Evolutionary conservation across 495 filamentous ascomycete genomes (phyloP), one percentile per base, ranked within the genome.

Genomic region (Immersiella caudata): DNA sequence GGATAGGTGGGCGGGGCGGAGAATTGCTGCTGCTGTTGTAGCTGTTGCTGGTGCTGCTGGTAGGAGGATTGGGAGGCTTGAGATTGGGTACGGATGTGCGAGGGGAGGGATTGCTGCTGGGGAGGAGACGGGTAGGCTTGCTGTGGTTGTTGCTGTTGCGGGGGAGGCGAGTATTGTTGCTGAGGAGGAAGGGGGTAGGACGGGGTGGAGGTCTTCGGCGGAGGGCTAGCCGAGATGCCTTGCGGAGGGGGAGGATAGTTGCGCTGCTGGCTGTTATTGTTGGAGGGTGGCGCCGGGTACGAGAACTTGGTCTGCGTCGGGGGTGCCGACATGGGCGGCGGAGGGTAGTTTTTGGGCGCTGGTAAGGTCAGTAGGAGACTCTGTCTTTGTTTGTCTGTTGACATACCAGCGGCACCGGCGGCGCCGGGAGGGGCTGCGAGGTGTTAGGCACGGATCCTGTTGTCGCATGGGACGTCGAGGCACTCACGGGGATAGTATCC

Each of bases 271-370:
- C 65, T 69, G 62, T 71, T 73, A 0, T 63, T 70, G 62, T 71
- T 70, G 1, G 24, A 29, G 14, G 80, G 82, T 29, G 81, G 81
- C 46, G 79, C 66, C 7, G 78, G 74, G 49, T 79, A 79, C 2
- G 75, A 81, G 76, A 82, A 83, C 64, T 79, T 79, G 58, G 81
- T 74, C 70, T 82, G 78, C 63, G 76, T 80, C 6, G 81, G 80
- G 29, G 82, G 80, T 65, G 78, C 75, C 14, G 76, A 79, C 67
- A 72, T 68, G 56, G 77, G 77, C 35, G 71, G 73, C 25, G 75
- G 75, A 0, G 75, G 75, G n/a, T 78, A 78, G 62, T 57, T 73
- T 25, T 71, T 64, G 35, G 65, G 58, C n/a, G 67, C 75, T 70
- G 62, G n/a, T 26, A 24, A 35, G 29, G 50, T 21, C 20, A 36